Evolutionary conservation across 768 basidiomycete genomes (phyloP), one percentile per base, ranked within the genome.

Genomic region (Boletus sp.): DNA sequence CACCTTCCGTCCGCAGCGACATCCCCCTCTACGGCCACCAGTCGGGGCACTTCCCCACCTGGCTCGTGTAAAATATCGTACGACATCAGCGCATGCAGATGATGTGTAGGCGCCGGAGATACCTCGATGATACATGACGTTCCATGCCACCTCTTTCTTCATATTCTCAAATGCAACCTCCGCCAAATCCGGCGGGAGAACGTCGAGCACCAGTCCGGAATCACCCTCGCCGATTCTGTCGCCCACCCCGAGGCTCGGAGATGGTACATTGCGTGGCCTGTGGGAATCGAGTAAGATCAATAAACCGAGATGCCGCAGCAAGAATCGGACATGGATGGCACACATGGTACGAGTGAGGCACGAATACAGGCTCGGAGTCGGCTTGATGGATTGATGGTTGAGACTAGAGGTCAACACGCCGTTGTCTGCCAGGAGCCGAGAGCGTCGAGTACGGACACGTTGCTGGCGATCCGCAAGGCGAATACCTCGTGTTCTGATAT

Each of bases 81-180:
- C 42, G 41, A 46, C 29, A n/a, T 55, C 41, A 56, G 33, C 29
- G 5, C 25, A 53, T 7, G 37, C 21, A 35, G 27, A 32, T 13
- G 5, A n/a, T 4, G 27, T 33, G 44, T 47, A 41, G 49, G 53
- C 51, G 51, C 45, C 21, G 6, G 4, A 61, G 73, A n/a, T 50
- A 82, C 89, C 89, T 69, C 85, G 77, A 68, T 90, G 89, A 56
- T 81, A 72, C 89, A 92, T 92, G 3, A 75, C 75, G 43, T 79
- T 75, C 88, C 88, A 92, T 44, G 77, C 72, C 0, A 91, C 90
- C 64, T 91, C 89, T 10, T 75, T 69, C 54, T 70, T 76, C 58
- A 90, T 57, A 5, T 71, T 77, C 44, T 80, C 81, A 62, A 90
- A 90, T 0, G 81, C 84, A 17, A 64, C 66, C 7, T 75, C 75